Evolutionary conservation across 805 yeast species (phyloP), one percentile per base, ranked within the genome.

Genomic region (Metschnikowia henanensis): DNA sequence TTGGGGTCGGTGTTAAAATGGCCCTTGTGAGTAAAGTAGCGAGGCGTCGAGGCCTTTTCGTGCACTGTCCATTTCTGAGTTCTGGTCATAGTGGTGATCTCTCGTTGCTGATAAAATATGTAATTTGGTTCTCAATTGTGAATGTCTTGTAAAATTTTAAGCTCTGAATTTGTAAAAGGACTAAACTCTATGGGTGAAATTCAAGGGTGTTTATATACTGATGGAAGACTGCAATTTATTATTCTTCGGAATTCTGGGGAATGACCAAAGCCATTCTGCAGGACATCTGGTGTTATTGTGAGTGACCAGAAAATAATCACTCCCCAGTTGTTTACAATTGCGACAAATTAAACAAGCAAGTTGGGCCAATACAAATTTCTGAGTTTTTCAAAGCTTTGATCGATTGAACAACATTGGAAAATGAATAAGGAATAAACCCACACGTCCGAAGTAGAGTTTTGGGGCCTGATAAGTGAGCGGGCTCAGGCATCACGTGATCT

Each of bases 1-100:
- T 80, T 81, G 43, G 96, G 96, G 50, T 83, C 80, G 41, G 80
- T 75, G 55, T 84, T 82, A 48, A 64, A 64, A 58, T 76, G 76
- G 16, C 95, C 95, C 56, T 79, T 77, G 61, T 84, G 91, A 44
- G 91, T 84, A 64, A 89, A 90, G 79, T 79, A 88, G 60, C 79
- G 82, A 41, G 89, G 79, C 46, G 77, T 76, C 32, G 77, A 69
- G 49, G 73, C 74, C 30, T 73, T 62, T 65, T 84, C 89, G 58
- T 81, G 84, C 29, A 72, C 75, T 20, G 83, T 78, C 88, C 89
- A 84, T 69, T 84, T 85, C 65, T 79, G 77, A 36, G 92, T 85
- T 82, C 89, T 83, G 42, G 90, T 76, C 94, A 85, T 84, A 19
- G 21, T 32, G 35, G 16, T 6, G 3, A n/a, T 3, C 16, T 8